Conservation (phyloP, 306 rosid genomes). For the Sphenostylis stenocarpa region DNA sequence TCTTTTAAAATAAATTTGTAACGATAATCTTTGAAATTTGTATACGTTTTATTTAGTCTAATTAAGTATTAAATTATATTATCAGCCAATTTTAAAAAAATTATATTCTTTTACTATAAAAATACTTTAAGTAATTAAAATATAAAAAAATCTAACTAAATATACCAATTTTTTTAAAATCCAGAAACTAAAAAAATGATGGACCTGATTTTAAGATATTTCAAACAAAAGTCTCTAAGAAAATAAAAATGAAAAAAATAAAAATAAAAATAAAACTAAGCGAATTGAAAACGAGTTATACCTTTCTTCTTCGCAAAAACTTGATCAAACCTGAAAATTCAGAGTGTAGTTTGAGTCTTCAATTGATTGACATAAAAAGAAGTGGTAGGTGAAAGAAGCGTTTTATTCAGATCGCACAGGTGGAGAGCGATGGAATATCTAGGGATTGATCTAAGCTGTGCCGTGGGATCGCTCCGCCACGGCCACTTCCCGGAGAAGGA, state of each 20-base stretch:
- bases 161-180: too few species aligned
- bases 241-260: too few species aligned
- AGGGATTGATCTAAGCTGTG: conserved; percentile 63
- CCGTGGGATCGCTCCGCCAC: conserved; percentile 64
- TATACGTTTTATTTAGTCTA: too few species aligned
- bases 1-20: too few species aligned
- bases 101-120: too few species aligned
- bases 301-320: neutral
- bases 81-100: too few species aligned
- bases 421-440: conserved; percentile 35
- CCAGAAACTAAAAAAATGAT: too few species aligned
- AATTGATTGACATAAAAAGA: neutral
- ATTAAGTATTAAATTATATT: too few species aligned
- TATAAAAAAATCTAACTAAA: too few species aligned
- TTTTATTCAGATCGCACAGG: neutral
- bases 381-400: neutral
- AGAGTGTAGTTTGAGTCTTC: neutral
- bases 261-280: neutral
- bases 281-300: neutral
- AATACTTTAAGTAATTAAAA: too few species aligned
- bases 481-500: conserved; percentile 82
- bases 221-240: neutral
- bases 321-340: neutral
- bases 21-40: too few species aligned
- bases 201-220: neutral